Conservation (phyloP, 2,329 filamentous ascomycete species). For the Sphaerulina populicola region DNA sequence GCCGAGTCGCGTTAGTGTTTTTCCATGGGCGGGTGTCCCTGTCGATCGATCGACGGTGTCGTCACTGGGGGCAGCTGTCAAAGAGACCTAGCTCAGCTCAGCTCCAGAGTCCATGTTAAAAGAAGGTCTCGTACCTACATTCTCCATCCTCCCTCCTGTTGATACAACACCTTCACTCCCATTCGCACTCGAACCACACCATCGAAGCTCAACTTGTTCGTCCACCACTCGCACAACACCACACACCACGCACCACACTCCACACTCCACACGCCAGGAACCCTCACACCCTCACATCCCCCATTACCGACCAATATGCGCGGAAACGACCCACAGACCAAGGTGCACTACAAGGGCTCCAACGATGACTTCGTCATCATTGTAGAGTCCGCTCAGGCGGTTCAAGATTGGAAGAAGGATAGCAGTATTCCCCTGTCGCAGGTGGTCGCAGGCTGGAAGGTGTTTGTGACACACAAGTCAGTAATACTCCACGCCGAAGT, state of each 20-base stretch:
- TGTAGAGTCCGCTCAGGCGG: slow-evolving; percentile 52
- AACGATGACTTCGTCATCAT: slow-evolving; percentile 62
- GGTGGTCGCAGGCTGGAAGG: slow-evolving; percentile 79
- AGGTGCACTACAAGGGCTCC: slow-evolving; percentile 77
- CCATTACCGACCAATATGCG: slow-evolving; percentile 35
- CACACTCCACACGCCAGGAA: background rate
- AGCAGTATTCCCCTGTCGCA: slow-evolving; percentile 69
- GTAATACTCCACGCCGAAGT: slow-evolving; percentile 27
- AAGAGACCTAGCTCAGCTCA: slow-evolving; percentile 8
- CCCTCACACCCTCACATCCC: background rate
- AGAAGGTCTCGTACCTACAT: slow-evolving; percentile 6
- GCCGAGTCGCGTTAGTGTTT: background rate
- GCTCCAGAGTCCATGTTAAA: slow-evolving; percentile 11
- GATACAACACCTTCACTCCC: background rate
- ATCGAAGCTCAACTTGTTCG: background rate
- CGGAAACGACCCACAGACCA: slow-evolving; percentile 61
- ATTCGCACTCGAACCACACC: background rate
- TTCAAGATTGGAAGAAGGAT: slow-evolving; percentile 77
- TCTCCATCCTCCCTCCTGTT: background rate
- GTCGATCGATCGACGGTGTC: slow-evolving; percentile 2
- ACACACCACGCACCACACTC: background rate
- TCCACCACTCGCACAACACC: background rate
- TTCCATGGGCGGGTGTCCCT: slow-evolving; percentile 1
- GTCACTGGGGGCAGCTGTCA: slow-evolving; percentile 10
- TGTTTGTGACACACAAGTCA: slow-evolving; percentile 85